These are phyloP conservation scores for Cynanchum wilfordii DNA, from an alignment of 257 asterid species.

Conservation along the genomic window DNA sequence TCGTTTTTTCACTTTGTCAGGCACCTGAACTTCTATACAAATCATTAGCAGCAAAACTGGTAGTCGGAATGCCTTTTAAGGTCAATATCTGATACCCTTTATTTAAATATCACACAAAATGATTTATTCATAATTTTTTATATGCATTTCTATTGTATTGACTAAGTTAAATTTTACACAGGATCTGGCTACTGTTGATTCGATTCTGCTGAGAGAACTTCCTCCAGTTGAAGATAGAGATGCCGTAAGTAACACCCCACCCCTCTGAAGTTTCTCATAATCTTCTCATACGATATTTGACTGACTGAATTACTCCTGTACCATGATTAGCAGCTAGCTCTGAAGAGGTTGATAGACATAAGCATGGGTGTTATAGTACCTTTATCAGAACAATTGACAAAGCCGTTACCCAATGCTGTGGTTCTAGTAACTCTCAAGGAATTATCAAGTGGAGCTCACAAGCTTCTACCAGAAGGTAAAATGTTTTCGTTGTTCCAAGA, in stretches of 20 bases:
- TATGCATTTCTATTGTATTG: slow-evolving; percentile 8
- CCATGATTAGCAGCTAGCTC: slow-evolving; percentile 72
- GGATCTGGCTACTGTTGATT: slow-evolving; percentile 98
- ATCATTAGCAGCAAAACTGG: slow-evolving; percentile 84
- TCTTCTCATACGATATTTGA: slow-evolving; percentile 9
- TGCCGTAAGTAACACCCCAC: slow-evolving; percentile 53
- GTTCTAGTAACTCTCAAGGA: slow-evolving; percentile 76
- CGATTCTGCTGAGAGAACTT: slow-evolving; percentile 86
- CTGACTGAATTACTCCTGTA: slow-evolving; percentile 24
- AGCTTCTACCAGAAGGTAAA: slow-evolving; percentile 84
- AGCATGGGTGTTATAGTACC: slow-evolving; percentile 98
- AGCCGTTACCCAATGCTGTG: slow-evolving; percentile 78
- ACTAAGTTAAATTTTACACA: slow-evolving; percentile 25
- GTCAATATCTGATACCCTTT: slow-evolving; percentile 29
- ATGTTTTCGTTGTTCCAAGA: slow-evolving; percentile 8
- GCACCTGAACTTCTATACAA: slow-evolving; percentile 87
- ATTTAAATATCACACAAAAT: neutral
- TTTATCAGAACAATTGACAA: slow-evolving; percentile 82
- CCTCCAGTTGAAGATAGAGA: slow-evolving; percentile 76
- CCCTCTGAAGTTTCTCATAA: neutral
- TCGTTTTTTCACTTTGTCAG: slow-evolving; percentile 29
- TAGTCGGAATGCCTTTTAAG: slow-evolving; percentile 96
- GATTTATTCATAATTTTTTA: slow-evolving; percentile 14
- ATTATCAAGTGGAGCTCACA: slow-evolving; percentile 75
- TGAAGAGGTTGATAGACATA: slow-evolving; percentile 77